Evolutionary conservation across 306 rosid genomes (phyloP), one percentile per base, ranked within the genome.

Genomic region (Sphenostylis stenocarpa): DNA sequence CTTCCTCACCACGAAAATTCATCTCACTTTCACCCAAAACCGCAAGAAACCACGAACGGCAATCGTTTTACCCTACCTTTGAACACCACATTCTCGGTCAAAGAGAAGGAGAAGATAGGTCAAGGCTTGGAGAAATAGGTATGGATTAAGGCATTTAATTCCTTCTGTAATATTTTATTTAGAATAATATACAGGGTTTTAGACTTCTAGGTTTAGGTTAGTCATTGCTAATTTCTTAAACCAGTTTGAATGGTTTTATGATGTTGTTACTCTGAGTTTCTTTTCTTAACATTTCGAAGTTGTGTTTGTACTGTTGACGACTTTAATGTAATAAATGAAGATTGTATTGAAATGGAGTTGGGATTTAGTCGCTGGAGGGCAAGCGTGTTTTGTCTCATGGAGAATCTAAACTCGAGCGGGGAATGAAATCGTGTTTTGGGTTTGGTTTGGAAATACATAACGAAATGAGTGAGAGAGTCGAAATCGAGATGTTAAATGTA

Each of bases 131-230:
- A n/a, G n/a, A n/a, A n/a, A n/a, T n/a, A n/a, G n/a, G n/a, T n/a
- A n/a, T n/a, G n/a, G n/a, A n/a, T n/a, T n/a, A n/a, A n/a, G n/a
- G n/a, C n/a, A n/a, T n/a, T n/a, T n/a, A n/a, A 3, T 31, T 31
- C 0, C 34, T 31, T 31, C 5, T 3, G 0, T 31, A 0, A 3
- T 1, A 3, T 3, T 31, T 31, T 31, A 31, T 31, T 31, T 3
- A 31, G 34, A 31, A 4, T 31, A 3, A 31, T 31, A 31, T 31
- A 3, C 5, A 86, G 84, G 87, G 86, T 86, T 90, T 83, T 76
- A 33, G 48, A 1, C 5, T 16, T 58, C 15, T 24, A 26, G 36
- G 38, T 58, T 29, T 24, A 26, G 17, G 38, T 56, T 26, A 57
- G 62, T n/a, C 26, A 7, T 73, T 73, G 29, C 61, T 41, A 2